phyloP scores from a whole-genome alignment of 805 yeast genomes.

The Wickerhamiella sergipiensis region DNA sequence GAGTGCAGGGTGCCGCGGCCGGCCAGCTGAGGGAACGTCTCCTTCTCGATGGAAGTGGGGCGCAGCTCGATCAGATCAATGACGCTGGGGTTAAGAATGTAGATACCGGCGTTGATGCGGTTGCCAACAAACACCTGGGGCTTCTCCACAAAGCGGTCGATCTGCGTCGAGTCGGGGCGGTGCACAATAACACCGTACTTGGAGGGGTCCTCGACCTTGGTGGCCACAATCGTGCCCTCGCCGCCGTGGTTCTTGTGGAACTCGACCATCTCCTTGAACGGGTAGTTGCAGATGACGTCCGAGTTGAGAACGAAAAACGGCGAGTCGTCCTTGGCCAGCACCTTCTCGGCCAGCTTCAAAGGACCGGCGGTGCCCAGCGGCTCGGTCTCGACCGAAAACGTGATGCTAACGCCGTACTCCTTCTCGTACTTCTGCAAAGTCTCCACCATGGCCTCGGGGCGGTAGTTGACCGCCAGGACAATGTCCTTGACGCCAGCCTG shows the following conservation, averaged over 20 bases:
- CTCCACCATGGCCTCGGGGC: conserved; percentile 98
- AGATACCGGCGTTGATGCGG: conserved; percentile 98
- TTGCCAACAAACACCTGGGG: conserved; percentile 99
- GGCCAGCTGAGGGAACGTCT: conserved; percentile 94
- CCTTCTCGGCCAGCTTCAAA: conserved; percentile 86
- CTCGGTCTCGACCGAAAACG: conserved; percentile 97
- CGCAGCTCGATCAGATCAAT: conserved; percentile 92
- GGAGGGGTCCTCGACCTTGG: conserved; percentile 98
- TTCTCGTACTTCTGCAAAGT: conserved; percentile 88
- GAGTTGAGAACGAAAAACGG: conserved; percentile 98
- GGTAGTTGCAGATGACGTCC: conserved; percentile 97
- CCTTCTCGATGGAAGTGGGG: conserved; percentile 99
- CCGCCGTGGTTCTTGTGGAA: conserved; percentile 97
- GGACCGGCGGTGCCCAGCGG: conserved; percentile 99
- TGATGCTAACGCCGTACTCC: conserved; percentile 86
- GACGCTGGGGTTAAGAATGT: conserved; percentile 94
- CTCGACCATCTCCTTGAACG: conserved; percentile 78
- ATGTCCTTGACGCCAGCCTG: conserved; percentile 98
- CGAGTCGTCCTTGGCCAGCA: conserved; percentile 83
- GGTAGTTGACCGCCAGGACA: conserved; percentile 96
- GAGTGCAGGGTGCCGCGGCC: conserved; percentile 81
- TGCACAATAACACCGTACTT: conserved; percentile 99
- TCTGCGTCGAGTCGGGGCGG: conserved; percentile 85
- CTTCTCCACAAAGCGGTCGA: conserved; percentile 97
- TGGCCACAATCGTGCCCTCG: conserved; percentile 96